Conservation (phyloP, 768 basidiomycete species). For the Goffeauzyma gilvescens region DNA sequence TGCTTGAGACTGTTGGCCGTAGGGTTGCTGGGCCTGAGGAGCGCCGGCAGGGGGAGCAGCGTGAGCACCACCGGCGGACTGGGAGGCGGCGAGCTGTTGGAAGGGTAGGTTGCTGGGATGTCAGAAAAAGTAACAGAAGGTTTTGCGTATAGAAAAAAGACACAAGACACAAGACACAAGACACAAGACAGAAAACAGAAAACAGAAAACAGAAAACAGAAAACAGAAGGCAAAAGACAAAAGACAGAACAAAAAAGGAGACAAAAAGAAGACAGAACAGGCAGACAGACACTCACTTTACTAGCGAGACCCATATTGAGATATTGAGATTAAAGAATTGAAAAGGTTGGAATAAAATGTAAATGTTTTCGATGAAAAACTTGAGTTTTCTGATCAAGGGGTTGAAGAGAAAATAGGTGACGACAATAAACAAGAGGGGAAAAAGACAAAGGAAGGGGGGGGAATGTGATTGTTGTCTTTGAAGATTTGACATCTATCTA, state of each 20-base stretch:
- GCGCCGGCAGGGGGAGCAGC: conserved; percentile 10
- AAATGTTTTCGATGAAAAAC: too few species aligned
- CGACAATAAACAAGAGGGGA: too few species aligned
- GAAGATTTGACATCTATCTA: too few species aligned
- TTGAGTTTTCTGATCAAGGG: too few species aligned
- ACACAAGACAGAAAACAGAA: neutral
- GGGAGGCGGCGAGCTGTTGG: conserved; percentile 1
- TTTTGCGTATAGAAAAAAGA: too few species aligned
- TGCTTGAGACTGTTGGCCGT: conserved; percentile 4
- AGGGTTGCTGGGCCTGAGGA: conserved; percentile 1
- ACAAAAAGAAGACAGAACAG: neutral
- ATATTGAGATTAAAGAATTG: too few species aligned
- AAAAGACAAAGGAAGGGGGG: too few species aligned
- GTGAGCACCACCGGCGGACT: conserved; percentile 5
- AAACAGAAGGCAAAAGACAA: neutral
- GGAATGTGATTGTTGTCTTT: too few species aligned
- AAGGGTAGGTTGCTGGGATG: neutral
- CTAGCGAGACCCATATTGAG: conserved; percentile 3
- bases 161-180: neutral
- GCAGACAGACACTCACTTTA: neutral
- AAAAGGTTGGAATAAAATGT: too few species aligned
- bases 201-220: neutral
- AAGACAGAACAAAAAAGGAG: neutral
- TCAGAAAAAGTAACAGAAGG: neutral
- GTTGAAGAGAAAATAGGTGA: too few species aligned